These are phyloP conservation scores for Diplodia mutila DNA, from an alignment of 2,329 filamentous ascomycete species.

Conservation along the genomic window DNA sequence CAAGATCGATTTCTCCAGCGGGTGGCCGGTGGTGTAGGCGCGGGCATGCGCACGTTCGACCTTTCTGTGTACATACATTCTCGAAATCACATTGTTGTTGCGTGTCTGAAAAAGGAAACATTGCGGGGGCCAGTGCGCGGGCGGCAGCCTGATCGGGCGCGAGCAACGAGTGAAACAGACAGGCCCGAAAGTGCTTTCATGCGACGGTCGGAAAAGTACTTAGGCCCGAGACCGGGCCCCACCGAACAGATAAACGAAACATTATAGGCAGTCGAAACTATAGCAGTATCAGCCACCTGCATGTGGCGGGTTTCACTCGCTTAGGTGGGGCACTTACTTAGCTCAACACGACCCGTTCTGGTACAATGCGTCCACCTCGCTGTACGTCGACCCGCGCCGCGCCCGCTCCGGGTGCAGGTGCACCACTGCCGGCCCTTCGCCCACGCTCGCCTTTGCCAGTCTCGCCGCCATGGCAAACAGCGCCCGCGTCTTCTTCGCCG, in stretches of 20 bases:
- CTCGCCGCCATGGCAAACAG: constrained; percentile 9
- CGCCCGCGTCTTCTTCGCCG: constrained; percentile 11
- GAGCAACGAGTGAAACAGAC: neutral
- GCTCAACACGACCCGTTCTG: constrained; percentile 21
- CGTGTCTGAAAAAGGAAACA: too few relatives aligned
- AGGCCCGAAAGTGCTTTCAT: neutral
- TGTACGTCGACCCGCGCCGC: constrained; percentile 18
- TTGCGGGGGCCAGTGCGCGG: too few relatives aligned
- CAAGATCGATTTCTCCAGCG: constrained; percentile 52
- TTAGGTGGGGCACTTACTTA: too few relatives aligned
- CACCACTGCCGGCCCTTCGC: constrained; percentile 23
- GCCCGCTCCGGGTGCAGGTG: constrained; percentile 22
- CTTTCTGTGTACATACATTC: constrained; percentile 10
- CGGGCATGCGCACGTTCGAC: neutral
- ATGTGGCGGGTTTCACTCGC: neutral
- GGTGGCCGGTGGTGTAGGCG: constrained; percentile 51
- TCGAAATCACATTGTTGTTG: neutral
- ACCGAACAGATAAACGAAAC: neutral
- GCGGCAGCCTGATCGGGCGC: too few relatives aligned
- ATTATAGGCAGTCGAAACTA: neutral
- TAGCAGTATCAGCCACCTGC: constrained; percentile 1
- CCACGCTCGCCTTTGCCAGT: constrained; percentile 24
- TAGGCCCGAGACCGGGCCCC: neutral
- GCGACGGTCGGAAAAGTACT: neutral
- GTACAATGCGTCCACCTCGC: constrained; percentile 24